These are phyloP conservation scores for Dioszegia crocea DNA, from an alignment of 768 basidiomycete species.

Conservation along the genomic window DNA sequence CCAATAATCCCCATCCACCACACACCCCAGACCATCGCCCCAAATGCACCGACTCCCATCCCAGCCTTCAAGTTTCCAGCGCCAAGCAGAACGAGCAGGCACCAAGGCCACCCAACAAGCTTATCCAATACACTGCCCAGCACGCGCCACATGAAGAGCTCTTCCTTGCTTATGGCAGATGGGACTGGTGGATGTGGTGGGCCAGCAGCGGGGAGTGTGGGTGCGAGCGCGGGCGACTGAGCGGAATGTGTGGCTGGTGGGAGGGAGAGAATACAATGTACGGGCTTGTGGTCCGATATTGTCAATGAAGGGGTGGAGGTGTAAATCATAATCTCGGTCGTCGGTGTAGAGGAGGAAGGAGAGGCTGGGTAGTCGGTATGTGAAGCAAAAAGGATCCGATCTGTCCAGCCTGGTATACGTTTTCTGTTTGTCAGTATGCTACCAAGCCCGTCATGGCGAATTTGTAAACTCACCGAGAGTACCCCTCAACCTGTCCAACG, in stretches of 20 bases:
- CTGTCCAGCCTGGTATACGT: constrained; percentile 86
- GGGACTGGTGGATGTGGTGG: constrained; percentile 27
- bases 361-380: constrained; percentile 57
- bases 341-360: constrained; percentile 40
- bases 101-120: constrained; percentile 74
- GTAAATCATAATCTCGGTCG: constrained; percentile 51
- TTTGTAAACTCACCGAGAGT: constrained; percentile 62
- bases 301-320: constrained; percentile 56
- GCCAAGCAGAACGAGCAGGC: constrained; percentile 67
- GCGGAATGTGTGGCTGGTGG: constrained; percentile 41
- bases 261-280: constrained; percentile 70
- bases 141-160: constrained; percentile 50
- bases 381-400: constrained; percentile 77
- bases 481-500: constrained; percentile 75
- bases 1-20: constrained; percentile 30
- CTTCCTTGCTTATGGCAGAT: constrained; percentile 18
- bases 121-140: constrained; percentile 67
- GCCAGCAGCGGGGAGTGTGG: constrained; percentile 52
- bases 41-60: constrained; percentile 32
- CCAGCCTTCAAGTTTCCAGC: constrained; percentile 58
- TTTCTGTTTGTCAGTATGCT: constrained; percentile 51
- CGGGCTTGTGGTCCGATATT: constrained; percentile 92
- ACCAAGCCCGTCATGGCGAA: no score
- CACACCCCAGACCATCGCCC: constrained; percentile 40
- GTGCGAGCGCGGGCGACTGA: constrained; percentile 39